Conservation (phyloP, 2,329 filamentous ascomycete species). For the Penicillium italicum region DNA sequence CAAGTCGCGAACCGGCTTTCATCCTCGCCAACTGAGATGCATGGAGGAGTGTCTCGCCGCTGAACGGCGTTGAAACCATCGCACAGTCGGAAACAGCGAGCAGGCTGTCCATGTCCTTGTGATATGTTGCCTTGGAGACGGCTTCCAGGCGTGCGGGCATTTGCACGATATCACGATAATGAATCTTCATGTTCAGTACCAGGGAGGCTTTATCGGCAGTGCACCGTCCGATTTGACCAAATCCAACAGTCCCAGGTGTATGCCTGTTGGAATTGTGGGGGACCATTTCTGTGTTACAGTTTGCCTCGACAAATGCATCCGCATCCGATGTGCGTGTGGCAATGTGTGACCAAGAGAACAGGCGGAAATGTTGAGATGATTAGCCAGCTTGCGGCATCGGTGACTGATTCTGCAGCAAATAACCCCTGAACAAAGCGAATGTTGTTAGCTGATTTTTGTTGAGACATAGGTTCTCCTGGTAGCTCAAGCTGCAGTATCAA, state of each 20-base stretch:
- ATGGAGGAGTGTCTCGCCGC: conserved; percentile 43
- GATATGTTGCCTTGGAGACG: conserved; percentile 41
- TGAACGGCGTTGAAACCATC: conserved; percentile 47
- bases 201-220: conserved; percentile 57
- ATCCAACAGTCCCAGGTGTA: conserved; percentile 63
- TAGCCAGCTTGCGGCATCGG: conserved; percentile 66
- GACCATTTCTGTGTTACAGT: conserved; percentile 55
- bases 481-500: conserved; percentile 51
- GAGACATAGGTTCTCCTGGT: fast-evolving
- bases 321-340: conserved; percentile 51
- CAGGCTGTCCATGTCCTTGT: conserved; percentile 43
- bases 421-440: conserved; percentile 17
- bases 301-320: conserved; percentile 55
- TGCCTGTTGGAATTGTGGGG: conserved; percentile 63
- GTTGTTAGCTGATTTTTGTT: not conserved
- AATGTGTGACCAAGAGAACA: conserved; percentile 61
- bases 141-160: conserved; percentile 39
- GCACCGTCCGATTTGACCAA: conserved; percentile 63
- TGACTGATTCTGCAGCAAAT: conserved; percentile 68
- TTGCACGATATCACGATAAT: conserved; percentile 51
- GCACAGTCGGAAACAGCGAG: conserved; percentile 46
- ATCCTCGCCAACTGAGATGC: conserved; percentile 43
- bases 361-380: conserved; percentile 68
- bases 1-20: conserved; percentile 47
- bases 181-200: conserved; percentile 64